A percentile compares a stretch with the other conserved stretches of the same genome.
phyloP scores from a whole-genome alignment of 345 rosid genomes.

The Eucalyptus tenuipes region DNA sequence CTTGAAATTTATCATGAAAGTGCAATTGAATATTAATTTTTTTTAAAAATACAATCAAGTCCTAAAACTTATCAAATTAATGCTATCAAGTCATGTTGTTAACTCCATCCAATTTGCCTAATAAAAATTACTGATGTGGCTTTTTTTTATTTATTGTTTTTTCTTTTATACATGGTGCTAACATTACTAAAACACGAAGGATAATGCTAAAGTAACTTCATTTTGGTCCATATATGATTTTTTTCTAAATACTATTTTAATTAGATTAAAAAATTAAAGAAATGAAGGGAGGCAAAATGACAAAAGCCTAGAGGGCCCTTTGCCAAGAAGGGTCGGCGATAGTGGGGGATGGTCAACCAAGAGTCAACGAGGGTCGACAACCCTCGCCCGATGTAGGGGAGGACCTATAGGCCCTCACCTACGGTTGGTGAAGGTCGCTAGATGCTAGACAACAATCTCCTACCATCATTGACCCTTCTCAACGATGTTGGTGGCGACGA shows the following conservation, averaged over 20 bases:
- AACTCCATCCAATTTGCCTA: accelerated
- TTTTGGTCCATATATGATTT: background rate
- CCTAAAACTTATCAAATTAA: accelerated
- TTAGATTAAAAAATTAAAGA: too few relatives aligned
- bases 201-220: background rate
- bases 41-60: accelerated
- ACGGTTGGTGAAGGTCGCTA: background rate
- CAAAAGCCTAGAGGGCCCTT: background rate
- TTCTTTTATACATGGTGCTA: too few relatives aligned
- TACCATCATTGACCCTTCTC: too few relatives aligned
- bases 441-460: background rate
- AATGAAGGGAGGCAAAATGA: background rate
- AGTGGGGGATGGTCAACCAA: background rate
- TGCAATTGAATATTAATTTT: accelerated
- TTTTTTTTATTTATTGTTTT: too few relatives aligned
- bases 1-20: too few relatives aligned
- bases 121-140: accelerated
- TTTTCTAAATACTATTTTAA: too few relatives aligned
- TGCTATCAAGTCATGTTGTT: accelerated
- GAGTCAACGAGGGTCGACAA: background rate
- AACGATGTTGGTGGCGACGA: accelerated
- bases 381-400: background rate
- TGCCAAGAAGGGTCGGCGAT: background rate
- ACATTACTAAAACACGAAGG: background rate
- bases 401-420: background rate